phyloP scores from a whole-genome alignment of 441 rosid species.

The Breynia disticha region DNA sequence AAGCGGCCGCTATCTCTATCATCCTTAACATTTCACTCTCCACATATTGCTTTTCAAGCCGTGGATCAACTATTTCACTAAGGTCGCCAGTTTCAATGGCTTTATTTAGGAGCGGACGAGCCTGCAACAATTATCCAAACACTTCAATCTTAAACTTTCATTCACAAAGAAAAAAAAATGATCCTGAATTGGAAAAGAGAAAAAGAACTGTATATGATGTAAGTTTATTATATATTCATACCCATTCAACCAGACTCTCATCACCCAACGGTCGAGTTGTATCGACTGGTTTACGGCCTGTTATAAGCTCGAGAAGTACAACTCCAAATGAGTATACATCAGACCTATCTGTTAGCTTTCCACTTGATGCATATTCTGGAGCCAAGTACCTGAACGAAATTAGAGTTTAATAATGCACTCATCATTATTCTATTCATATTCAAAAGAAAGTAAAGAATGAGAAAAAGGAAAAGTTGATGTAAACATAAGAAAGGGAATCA shows the following conservation, averaged over 20 bases:
- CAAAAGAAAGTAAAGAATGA: too few relatives aligned
- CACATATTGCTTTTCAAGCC: slow-evolving; percentile 54
- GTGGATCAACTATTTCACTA: slow-evolving; percentile 50
- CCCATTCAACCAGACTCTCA: slow-evolving; percentile 91
- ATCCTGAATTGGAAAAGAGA: not conserved
- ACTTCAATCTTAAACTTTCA: not conserved
- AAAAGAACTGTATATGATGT: not conserved
- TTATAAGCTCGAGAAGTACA: slow-evolving; percentile 73
- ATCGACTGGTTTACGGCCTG: slow-evolving; percentile 76
- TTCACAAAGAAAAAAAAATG: not conserved
- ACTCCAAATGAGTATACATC: slow-evolving; percentile 91
- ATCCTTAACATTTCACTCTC: slow-evolving; percentile 64
- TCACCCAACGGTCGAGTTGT: slow-evolving; percentile 67
- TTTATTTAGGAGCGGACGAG: slow-evolving; percentile 57
- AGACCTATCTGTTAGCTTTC: slow-evolving; percentile 76
- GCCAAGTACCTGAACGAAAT: slow-evolving; percentile 60
- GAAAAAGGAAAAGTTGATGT: too few relatives aligned
- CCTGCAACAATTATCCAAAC: slow-evolving; percentile 30
- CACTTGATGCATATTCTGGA: slow-evolving; percentile 86
- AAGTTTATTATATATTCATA: slow-evolving; percentile 15
- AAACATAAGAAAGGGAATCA: too few relatives aligned
- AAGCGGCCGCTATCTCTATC: slow-evolving; percentile 87
- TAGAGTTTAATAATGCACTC: not conserved
- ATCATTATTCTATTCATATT: too few relatives aligned
- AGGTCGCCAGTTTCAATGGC: slow-evolving; percentile 63